These are phyloP conservation scores for Favolaschia claudopus DNA, from an alignment of 768 basidiomycete species.

Conservation along the genomic window DNA sequence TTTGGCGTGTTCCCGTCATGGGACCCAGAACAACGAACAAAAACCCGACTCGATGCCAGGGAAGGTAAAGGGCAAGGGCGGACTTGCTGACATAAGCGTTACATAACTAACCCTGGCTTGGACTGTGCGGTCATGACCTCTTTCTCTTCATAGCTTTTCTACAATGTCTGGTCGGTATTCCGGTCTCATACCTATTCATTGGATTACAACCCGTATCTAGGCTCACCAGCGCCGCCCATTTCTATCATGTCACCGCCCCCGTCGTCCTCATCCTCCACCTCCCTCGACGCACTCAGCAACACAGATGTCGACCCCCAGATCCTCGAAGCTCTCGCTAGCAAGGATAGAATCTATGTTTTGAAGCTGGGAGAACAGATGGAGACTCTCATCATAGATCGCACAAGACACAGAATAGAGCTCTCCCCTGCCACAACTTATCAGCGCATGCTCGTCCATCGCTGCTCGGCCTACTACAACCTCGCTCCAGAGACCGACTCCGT, in stretches of 20 bases:
- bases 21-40: too few relatives aligned
- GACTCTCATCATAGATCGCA: conserved; percentile 74
- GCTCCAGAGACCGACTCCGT: conserved; percentile 69
- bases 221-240: conserved; percentile 11
- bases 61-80: too few relatives aligned
- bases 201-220: not conserved
- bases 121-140: too few relatives aligned
- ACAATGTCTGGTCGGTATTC: not conserved
- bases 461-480: conserved; percentile 83
- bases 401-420: conserved; percentile 72
- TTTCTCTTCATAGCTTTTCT: too few relatives aligned
- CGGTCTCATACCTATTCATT: not conserved
- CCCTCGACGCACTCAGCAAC: conserved; percentile 27
- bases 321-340: conserved; percentile 85
- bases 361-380: conserved; percentile 92
- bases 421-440: conserved; percentile 82
- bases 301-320: conserved; percentile 79
- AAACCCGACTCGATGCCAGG: too few relatives aligned
- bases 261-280: conserved; percentile 17
- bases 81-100: too few relatives aligned
- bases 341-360: conserved; percentile 87
- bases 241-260: conserved; percentile 26
- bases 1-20: too few relatives aligned
- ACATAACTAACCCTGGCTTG: too few relatives aligned
- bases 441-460: conserved; percentile 85